Conservation (phyloP, 345 rosid species). For the Eucalyptus dawsonii region DNA sequence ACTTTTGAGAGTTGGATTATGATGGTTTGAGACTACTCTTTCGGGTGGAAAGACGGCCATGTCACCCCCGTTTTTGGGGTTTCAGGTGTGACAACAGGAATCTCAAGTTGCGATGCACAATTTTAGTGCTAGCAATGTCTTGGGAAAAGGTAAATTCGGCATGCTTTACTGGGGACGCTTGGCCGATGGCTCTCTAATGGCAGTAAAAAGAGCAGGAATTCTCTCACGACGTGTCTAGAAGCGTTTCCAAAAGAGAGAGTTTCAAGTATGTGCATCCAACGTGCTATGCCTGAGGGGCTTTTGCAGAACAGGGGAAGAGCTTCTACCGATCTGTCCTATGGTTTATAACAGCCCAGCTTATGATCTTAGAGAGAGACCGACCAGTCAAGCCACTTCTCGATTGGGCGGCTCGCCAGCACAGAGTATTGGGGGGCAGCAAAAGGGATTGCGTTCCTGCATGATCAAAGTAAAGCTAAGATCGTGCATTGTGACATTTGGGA, state of each 20-base stretch:
- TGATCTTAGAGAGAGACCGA: background rate
- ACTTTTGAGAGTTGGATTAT: too few relatives aligned
- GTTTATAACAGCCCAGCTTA: background rate
- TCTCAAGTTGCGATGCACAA: background rate
- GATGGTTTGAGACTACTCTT: fast-evolving
- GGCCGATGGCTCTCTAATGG: background rate
- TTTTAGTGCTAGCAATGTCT: background rate
- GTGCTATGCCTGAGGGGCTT: background rate
- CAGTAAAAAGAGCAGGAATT: background rate
- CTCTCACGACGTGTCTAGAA: background rate
- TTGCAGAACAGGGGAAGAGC: background rate
- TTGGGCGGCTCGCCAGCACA: background rate
- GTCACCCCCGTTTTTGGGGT: too few relatives aligned
- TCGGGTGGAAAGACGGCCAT: fast-evolving
- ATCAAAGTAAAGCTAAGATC: background rate
- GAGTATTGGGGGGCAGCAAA: background rate
- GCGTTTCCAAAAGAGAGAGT: background rate
- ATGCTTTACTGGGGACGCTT: background rate
- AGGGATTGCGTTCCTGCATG: background rate
- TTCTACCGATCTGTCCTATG: background rate
- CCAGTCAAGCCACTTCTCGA: background rate
- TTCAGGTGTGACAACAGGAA: background rate
- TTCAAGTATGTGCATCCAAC: background rate
- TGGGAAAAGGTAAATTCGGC: background rate
- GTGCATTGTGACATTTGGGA: background rate